Evolutionary conservation across 108 stramenopile genomes (phyloP).

Genomic region (Skeletonema grethae): DNA sequence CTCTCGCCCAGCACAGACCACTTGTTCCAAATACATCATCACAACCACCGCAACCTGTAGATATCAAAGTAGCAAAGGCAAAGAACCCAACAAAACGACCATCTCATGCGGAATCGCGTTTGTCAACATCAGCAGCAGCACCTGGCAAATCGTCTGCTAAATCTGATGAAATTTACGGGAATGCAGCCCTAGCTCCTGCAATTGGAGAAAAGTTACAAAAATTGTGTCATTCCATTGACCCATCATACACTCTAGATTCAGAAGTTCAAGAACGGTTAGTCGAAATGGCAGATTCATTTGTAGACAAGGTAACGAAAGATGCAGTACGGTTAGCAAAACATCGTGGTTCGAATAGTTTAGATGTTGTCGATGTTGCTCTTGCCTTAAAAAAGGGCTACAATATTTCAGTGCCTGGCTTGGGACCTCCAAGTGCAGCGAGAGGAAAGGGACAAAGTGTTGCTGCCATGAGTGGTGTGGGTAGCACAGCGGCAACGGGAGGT

Average conservation of each 20-base stretch:
- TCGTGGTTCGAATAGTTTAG: conserved; percentile 68
- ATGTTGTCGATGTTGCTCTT: conserved; percentile 80
- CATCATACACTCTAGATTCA: conserved; percentile 69
- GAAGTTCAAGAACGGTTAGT: conserved; percentile 79
- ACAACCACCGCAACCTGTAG: conserved; percentile 19
- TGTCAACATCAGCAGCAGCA: conserved; percentile 6
- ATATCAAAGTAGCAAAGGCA: conserved; percentile 3
- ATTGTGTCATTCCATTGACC: conserved; percentile 69
- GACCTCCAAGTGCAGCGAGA: conserved; percentile 41
- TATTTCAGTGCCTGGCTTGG: conserved; percentile 79
- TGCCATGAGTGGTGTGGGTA: conserved; percentile 13
- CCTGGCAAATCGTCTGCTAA: neutral
- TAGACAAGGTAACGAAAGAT: conserved; percentile 73
- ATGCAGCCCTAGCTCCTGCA: conserved; percentile 65
- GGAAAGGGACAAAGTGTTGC: conserved; percentile 5
- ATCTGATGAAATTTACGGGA: conserved; percentile 19
- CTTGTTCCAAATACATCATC: conserved; percentile 20
- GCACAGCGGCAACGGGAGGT: neutral
- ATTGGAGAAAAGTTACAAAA: conserved; percentile 65
- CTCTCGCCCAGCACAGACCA: conserved; percentile 17
- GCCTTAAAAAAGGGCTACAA: conserved; percentile 81
- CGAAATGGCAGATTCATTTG: conserved; percentile 78
- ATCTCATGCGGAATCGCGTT: conserved; percentile 47
- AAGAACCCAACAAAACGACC: conserved; percentile 49
- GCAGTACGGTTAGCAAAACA: conserved; percentile 69